Evolutionary conservation across 2,329 filamentous ascomycete genomes (phyloP).

Genomic region (Ceratocystis lukuohia): DNA sequence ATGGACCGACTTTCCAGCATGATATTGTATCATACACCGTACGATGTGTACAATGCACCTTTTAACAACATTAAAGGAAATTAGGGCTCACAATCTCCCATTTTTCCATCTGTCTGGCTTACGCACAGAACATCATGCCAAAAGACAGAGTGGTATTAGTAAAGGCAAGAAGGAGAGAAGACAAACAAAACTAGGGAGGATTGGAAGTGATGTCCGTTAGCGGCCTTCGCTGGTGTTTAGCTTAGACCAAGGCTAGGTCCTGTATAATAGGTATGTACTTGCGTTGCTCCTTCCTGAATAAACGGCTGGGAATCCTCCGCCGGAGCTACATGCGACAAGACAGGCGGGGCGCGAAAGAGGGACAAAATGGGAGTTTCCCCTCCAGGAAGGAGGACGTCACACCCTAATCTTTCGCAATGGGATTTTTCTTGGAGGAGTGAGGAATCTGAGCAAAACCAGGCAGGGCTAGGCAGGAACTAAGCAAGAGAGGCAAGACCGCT

Average conservation of each 20-base stretch:
- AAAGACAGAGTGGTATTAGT: neutral
- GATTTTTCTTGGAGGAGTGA: neutral
- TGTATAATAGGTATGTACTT: neutral
- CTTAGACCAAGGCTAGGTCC: neutral
- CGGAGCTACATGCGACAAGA: constrained; percentile 6
- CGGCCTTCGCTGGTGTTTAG: neutral
- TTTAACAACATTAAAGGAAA: no score
- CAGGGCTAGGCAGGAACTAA: no score
- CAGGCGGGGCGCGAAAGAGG: no score
- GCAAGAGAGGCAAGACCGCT: neutral
- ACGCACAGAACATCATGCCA: neutral
- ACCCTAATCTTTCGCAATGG: neutral
- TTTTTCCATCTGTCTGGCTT: neutral
- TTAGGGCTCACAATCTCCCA: neutral
- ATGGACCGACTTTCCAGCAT: neutral
- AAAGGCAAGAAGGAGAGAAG: neutral
- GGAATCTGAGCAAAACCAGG: neutral
- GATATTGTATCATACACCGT: neutral
- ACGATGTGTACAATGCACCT: neutral
- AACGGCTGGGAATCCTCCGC: constrained; percentile 1
- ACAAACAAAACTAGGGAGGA: neutral
- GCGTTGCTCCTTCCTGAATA: constrained; percentile 1
- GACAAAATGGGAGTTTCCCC: neutral
- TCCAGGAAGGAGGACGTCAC: constrained; percentile 6
- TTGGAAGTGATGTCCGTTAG: constrained; percentile 1